Evolutionary conservation across 768 basidiomycete genomes (phyloP), one percentile per base, ranked within the genome.

Genomic region (Auriscalpium orientale): DNA sequence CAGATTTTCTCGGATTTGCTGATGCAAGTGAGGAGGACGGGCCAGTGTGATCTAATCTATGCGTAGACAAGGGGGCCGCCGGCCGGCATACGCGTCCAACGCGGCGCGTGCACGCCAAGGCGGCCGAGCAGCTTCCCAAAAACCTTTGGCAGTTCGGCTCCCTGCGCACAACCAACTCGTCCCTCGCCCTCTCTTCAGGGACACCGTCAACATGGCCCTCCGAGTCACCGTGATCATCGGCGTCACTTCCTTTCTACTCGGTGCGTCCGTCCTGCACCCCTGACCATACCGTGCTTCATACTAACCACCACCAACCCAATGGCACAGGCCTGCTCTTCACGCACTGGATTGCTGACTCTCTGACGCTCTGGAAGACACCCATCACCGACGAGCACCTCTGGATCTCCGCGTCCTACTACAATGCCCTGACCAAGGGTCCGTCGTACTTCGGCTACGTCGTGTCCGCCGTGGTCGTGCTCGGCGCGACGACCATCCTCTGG

Each of bases 261-360:
- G 90, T 88, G 55, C 44, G 76, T 70, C 37, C 49, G 48, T 18
- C 8, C 58, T 45, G 21, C 22, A 21, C 38, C 36, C 51, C 56
- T 46, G 50, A 49, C 52, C 18, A 33, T 28, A 46, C 51, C 28
- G 28, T 48, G 34, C 34, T 47, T 58, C 37, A 35, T 49, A 12
- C 18, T 22, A 48, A 56, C 22, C 49, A 28, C 38, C 15, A 16
- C 13, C 28, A 3, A 3, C 7, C 28, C 28, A 2, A 28, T 28
- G 28, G 4, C 28, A 28, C 68, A 91, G 90, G 91, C 51, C 74
- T 86, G 47, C 76, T 93, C 5, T 91, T 91, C 67, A 91, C 89
- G 37, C 87, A 93, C 67, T 93, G 91, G 91, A 91, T 90, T 59
- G 91, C 91, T n/a, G 91, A 93, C 75, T 91, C 89, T 1, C 74